Evolutionary conservation across 208 protist genomes (phyloP).

Genomic region (Zelonia costaricensis): DNA sequence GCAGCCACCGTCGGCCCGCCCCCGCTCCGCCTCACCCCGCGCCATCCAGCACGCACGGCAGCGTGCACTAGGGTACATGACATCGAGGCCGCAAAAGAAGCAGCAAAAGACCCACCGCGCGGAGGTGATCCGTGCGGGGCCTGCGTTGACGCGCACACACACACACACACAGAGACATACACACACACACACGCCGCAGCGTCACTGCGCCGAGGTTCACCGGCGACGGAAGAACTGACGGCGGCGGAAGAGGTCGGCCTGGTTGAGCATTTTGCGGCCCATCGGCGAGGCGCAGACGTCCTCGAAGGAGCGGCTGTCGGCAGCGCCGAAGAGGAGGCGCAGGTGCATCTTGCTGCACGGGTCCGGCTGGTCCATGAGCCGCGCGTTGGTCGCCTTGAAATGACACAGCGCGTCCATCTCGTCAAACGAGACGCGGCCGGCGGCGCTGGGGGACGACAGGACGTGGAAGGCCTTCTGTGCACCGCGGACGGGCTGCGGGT

Average conservation of each 20-base stretch:
- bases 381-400: constrained; percentile 59
- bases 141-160: too few species aligned
- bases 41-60: too few species aligned
- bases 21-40: too few species aligned
- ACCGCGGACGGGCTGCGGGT: constrained; percentile 80
- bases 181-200: too few species aligned
- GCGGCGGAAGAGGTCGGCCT: constrained; percentile 59
- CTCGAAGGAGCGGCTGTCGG: constrained; percentile 45
- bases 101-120: too few species aligned
- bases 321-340: constrained; percentile 46
- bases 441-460: constrained; percentile 22
- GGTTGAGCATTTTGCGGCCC: constrained; percentile 84
- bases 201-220: background rate
- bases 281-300: constrained; percentile 62
- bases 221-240: constrained; percentile 54
- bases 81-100: too few species aligned
- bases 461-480: constrained; percentile 84
- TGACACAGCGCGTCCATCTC: constrained; percentile 43
- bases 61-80: too few species aligned
- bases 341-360: constrained; percentile 62
- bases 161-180: too few species aligned
- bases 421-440: constrained; percentile 26
- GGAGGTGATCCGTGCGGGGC: too few species aligned
- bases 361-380: constrained; percentile 52
- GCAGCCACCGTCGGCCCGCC: too few species aligned